Base-by-base conservation (phyloP, 495 filamentous ascomycete genomes). In the Hypoxylon trugodes region DNA sequence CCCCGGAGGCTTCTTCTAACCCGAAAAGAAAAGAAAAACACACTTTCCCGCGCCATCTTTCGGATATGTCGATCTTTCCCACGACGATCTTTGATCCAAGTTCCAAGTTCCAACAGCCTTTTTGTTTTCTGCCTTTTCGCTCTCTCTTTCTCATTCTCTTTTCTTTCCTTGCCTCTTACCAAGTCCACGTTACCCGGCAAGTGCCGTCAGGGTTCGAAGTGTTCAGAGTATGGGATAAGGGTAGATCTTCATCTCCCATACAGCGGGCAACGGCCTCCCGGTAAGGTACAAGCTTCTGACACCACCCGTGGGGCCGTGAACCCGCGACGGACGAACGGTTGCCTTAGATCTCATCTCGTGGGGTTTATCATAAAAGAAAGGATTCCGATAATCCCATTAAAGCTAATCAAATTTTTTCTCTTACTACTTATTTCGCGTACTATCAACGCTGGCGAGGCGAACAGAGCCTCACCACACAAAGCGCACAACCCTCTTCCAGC, bases 181-280 rank as follows among this genome's bases (percentile, higher is more conserved):
- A 33, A 32, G 37, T 45, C 51, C 13, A 57, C 46, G 43, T 46
- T 4, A 61, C 13, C 41, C 64, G 58, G 64, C 24, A 61, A 62
- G 40, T 62, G 36, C 64, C 64, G 53, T 42, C 40, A 62, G 58
- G 58, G 58, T 49, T 15, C 32, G 53, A n/a, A n/a, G n/a, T n/a
- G n/a, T n/a, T n/a, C n/a, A n/a, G n/a, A 22, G 26, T 26, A 1
- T 59, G 47, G 58, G 51, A 61, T 49, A 21, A 47, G 16, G 9
- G 64, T 25, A 54, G 64, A 67, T 67, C 64, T 8, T 67, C 58
- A 67, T 67, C 58, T 67, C 58, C 58, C 58, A 53, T 42, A 16
- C 35, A 55, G 57, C 58, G 41, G n/a, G 58, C 58, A 38, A 37
- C 38, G 45, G 52, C 52, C 51, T 18, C 41, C 21, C 33, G 25